Evolutionary conservation across 2,329 filamentous ascomycete species (phyloP), one percentile per base, ranked within the genome.

Genomic region (Venturia aucupariae): DNA sequence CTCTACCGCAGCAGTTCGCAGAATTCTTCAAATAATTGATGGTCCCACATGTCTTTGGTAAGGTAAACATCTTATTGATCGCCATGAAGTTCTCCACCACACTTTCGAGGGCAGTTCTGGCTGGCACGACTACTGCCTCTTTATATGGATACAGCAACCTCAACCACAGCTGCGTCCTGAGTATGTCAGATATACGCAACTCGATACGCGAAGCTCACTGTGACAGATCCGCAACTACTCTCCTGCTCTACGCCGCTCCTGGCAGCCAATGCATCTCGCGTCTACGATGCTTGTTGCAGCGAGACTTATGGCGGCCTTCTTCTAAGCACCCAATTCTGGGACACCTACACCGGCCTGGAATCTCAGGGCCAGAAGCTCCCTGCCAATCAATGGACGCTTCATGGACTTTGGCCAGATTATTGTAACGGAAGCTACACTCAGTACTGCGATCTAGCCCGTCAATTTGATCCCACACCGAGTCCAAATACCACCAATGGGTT

Each of bases 301-400:
- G 86, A 88, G 75, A 88, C 86, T 0, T 87, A 77, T 68, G 86
- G 86, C 35, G 86, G 86, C 4, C 77, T 88, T 5, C 70, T 88
- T 68, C 76, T 88, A 2, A 77, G 76, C 64, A 88, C 86, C 0
- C 85, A 88, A 67, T 86, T 84, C 72, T 89, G 86, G 86, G 76
- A 80, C 68, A 84, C 83, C 0, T 85, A 85, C 70, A 88, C 86
- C 0, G 85, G 85, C 2, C 77, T 80, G 39, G 85, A 88, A 71
- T 71, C 73, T 15, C 63, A 81, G 64, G 83, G 83, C 11, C 85
- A 89, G 70, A 70, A 84, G 27, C 77, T 87, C 8, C 86, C 86
- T 1, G 71, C 75, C 55, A 74, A 84, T 54, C 76, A 78, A 3
- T 88, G 83, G 82, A 83, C 81, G 0, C 76, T 88, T 13, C 84